Conservation (phyloP, 257 asterid genomes). For the Pogostemon cablin region DNA sequence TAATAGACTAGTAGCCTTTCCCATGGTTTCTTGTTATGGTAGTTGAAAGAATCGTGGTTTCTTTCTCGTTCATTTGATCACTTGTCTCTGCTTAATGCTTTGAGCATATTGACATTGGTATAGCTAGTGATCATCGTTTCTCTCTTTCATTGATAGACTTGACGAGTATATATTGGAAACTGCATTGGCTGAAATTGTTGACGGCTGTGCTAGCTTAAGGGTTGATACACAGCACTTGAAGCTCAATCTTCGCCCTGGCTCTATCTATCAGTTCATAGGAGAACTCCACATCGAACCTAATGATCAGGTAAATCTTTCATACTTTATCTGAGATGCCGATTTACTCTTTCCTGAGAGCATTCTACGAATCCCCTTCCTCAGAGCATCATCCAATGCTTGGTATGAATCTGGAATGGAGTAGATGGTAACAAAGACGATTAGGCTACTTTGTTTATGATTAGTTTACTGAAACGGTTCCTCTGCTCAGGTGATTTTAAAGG, state of each 20-base stretch:
- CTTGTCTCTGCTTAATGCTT: background rate
- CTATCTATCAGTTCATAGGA: conserved; percentile 85
- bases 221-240: conserved; percentile 65
- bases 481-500: conserved; percentile 74
- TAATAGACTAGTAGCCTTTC: background rate
- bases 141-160: conserved; percentile 50
- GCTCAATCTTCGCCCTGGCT: conserved; percentile 66
- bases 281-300: conserved; percentile 65
- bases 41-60: background rate
- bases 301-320: conserved; percentile 53
- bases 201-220: conserved; percentile 65
- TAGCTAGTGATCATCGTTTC: conserved; percentile 11
- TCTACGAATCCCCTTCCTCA: too few relatives aligned
- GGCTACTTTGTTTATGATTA: background rate
- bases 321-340: conserved; percentile 12
- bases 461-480: conserved; percentile 7
- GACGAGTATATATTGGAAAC: conserved; percentile 69
- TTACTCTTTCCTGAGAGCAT: background rate
- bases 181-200: conserved; percentile 68
- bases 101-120: background rate
- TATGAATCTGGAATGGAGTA: background rate
- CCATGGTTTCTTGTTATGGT: background rate
- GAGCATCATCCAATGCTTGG: background rate
- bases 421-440: background rate
- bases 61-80: background rate